phyloP scores from a whole-genome alignment of 192 early-diverging fungal genomes.

The Phlyctochytrium planicorne region DNA sequence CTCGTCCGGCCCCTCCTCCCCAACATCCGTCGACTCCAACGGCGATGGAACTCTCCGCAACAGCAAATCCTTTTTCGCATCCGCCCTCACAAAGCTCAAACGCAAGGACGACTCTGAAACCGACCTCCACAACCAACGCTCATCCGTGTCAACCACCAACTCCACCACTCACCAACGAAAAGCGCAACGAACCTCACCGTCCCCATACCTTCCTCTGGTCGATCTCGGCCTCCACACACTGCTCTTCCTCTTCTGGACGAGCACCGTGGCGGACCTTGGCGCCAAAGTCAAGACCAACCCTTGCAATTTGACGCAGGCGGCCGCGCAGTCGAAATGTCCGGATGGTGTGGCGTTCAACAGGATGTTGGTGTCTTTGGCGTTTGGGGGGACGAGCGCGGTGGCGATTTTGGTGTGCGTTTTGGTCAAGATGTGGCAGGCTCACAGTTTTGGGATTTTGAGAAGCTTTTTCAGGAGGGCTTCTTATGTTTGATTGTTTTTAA shows the following conservation, averaged over 20 bases:
- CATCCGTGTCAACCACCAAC: not conserved
- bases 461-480: not conserved
- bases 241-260: not conserved
- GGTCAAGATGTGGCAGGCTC: not conserved
- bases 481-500: too few species aligned
- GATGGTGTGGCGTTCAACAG: not conserved
- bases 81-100: not conserved
- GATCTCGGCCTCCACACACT: not conserved
- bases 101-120: not conserved
- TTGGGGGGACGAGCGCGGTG: not conserved
- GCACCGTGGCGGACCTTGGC: constrained; percentile 3
- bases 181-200: not conserved
- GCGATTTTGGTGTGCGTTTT: too few species aligned
- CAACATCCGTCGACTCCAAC: not conserved
- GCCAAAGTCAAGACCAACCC: not conserved
- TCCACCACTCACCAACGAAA: not conserved
- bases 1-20: not conserved
- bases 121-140: not conserved
- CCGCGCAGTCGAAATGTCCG: not conserved
- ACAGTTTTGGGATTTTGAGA: not conserved
- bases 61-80: not conserved
- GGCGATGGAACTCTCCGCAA: not conserved
- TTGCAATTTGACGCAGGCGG: not conserved
- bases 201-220: not conserved
- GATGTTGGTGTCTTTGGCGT: not conserved